Conservation (phyloP, 805 yeast genomes). For the Dipodascus albidus region DNA sequence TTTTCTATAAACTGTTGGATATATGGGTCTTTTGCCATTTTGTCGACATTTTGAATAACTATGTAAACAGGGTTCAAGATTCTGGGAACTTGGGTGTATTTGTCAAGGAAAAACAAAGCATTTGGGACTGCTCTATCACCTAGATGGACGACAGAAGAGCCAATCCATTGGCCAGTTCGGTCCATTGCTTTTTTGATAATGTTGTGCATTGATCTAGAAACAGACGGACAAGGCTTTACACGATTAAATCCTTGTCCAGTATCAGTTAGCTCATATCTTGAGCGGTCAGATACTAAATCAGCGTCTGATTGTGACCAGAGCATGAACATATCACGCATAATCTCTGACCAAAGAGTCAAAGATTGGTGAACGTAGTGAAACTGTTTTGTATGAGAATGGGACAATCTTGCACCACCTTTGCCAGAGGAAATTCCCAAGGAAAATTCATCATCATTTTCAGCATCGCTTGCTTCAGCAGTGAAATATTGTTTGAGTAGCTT, state of each 20-base stretch:
- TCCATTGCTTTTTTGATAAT: slow-evolving; percentile 55
- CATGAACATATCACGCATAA: slow-evolving; percentile 67
- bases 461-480: slow-evolving; percentile 21
- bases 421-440: slow-evolving; percentile 58
- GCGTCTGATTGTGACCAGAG: slow-evolving; percentile 70
- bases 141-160: slow-evolving; percentile 66
- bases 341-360: slow-evolving; percentile 60
- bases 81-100: slow-evolving; percentile 69
- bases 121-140: slow-evolving; percentile 83
- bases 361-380: slow-evolving; percentile 68
- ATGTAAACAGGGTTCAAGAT: slow-evolving; percentile 63
- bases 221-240: slow-evolving; percentile 59
- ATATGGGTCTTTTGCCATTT: slow-evolving; percentile 37
- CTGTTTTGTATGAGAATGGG: slow-evolving; percentile 65
- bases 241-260: slow-evolving; percentile 79
- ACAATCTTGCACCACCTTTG: slow-evolving; percentile 53
- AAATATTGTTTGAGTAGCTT: slow-evolving; percentile 39
- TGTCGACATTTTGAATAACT: slow-evolving; percentile 43
- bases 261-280: slow-evolving; percentile 40
- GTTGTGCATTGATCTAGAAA: slow-evolving; percentile 59
- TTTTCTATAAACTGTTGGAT: slow-evolving; percentile 39
- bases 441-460: slow-evolving; percentile 25
- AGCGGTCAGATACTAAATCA: slow-evolving; percentile 44
- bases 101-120: slow-evolving; percentile 67
- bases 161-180: slow-evolving; percentile 60